These are phyloP conservation scores for Gaultheria prostrata DNA, from an alignment of 148 eudicot genomes.

Conservation along the genomic window DNA sequence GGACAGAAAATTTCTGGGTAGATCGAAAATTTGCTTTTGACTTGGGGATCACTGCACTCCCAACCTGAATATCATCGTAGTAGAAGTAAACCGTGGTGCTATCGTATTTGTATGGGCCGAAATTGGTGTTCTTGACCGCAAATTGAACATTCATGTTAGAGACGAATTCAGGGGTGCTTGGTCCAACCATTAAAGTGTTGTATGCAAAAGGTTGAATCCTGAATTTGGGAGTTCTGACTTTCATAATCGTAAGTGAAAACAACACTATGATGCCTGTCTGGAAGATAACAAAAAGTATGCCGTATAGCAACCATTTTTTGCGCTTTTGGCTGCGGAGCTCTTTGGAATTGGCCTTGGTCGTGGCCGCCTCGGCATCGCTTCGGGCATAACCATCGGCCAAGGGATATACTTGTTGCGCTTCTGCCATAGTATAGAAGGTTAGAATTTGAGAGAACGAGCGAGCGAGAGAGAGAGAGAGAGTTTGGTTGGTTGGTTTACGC, in stretches of 20 bases:
- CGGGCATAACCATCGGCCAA: too few species aligned
- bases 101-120: slow-evolving; percentile 8
- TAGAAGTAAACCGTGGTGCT: slow-evolving; percentile 1
- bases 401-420: too few species aligned
- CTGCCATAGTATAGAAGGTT: too few species aligned
- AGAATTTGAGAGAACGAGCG: too few species aligned
- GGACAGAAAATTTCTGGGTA: slow-evolving; percentile 13
- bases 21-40: background rate
- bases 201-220: background rate
- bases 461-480: too few species aligned
- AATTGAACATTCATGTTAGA: slow-evolving; percentile 4
- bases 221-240: background rate
- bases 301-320: background rate
- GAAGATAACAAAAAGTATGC: background rate
- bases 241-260: background rate
- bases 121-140: slow-evolving; percentile 21
- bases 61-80: slow-evolving; percentile 1
- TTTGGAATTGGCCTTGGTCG: too few species aligned
- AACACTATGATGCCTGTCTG: background rate
- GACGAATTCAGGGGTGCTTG: background rate
- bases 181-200: background rate
- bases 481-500: too few species aligned
- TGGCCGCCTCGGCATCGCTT: too few species aligned
- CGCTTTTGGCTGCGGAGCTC: slow-evolving; percentile 7
- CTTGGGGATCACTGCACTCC: background rate